These are phyloP conservation scores for Talaromyces sp. DNA, from an alignment of 2,329 filamentous ascomycete genomes.

Conservation along the genomic window DNA sequence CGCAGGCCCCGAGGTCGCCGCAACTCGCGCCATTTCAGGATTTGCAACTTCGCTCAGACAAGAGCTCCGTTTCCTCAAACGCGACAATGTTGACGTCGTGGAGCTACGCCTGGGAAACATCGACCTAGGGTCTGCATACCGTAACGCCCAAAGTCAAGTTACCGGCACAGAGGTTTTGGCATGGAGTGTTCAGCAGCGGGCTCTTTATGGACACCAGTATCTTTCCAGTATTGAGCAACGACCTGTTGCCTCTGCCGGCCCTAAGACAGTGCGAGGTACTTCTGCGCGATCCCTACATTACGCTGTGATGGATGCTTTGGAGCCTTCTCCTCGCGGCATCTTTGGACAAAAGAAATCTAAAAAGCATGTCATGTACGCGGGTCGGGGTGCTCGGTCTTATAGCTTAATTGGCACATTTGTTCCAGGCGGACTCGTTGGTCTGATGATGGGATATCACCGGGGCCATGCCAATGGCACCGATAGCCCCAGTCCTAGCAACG, in stretches of 20 bases:
- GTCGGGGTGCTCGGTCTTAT: conserved; percentile 81
- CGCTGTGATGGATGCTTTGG: conserved; percentile 86
- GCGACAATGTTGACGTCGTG: conserved; percentile 69
- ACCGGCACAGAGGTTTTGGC: conserved; percentile 58
- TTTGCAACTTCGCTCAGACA: conserved; percentile 79
- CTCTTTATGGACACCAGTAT: conserved; percentile 48
- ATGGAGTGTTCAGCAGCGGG: conserved; percentile 62
- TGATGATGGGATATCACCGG: conserved; percentile 82
- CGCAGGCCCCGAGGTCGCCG: conserved; percentile 76
- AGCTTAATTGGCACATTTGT: conserved; percentile 81
- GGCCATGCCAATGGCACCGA: conserved; percentile 23
- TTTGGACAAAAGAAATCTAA: conserved; percentile 42
- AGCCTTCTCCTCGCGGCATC: conserved; percentile 47
- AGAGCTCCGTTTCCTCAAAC: conserved; percentile 71
- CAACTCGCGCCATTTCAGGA: conserved; percentile 83
- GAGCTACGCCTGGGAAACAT: conserved; percentile 92
- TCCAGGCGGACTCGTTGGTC: conserved; percentile 76
- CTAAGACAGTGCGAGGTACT: conserved; percentile 60
- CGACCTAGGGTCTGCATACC: conserved; percentile 70
- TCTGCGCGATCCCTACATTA: conserved; percentile 79
- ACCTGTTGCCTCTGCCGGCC: conserved; percentile 41
- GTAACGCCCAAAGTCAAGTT: conserved; percentile 45
- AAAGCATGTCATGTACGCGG: conserved; percentile 71
- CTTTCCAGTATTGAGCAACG: conserved; percentile 48
- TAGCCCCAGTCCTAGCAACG: conserved; percentile 33